Conservation (phyloP, 2,329 filamentous ascomycete species). For the Pseudofabraea citricarpa region DNA sequence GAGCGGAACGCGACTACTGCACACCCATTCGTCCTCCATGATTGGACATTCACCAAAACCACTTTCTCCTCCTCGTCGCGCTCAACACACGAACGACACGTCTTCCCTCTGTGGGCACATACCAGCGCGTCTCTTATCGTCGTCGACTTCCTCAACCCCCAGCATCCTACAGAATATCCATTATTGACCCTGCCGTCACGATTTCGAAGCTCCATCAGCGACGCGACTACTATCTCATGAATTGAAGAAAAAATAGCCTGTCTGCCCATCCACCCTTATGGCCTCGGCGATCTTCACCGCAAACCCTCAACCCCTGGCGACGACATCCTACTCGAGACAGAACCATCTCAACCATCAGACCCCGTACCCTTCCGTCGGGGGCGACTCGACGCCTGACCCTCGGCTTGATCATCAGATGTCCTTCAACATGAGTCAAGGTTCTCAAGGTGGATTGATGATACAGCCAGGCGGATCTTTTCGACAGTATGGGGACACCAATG, state of each 20-base stretch:
- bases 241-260: conserved; percentile 1
- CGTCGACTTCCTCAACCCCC: conserved; percentile 7
- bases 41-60: conserved; percentile 9
- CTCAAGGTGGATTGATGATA: conserved; percentile 28
- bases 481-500: conserved; percentile 23
- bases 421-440: conserved; percentile 28
- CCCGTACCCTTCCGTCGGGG: conserved; percentile 15
- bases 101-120: conserved; percentile 7
- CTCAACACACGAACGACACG: conserved; percentile 19
- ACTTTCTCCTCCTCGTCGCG: conserved; percentile 17
- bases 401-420: conserved; percentile 23
- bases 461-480: conserved; percentile 24
- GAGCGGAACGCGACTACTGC: background rate
- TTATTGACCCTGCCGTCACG: background rate
- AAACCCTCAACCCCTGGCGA: conserved; percentile 23
- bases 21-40: background rate
- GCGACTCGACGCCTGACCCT: conserved; percentile 6
- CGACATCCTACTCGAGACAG: conserved; percentile 22
- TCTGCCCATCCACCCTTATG: background rate
- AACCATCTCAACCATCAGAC: conserved; percentile 20
- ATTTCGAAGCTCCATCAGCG: background rate
- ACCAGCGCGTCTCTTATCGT: conserved; percentile 16
- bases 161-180: conserved; percentile 4
- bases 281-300: conserved; percentile 17
- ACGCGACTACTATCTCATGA: background rate